These are phyloP conservation scores for Vaccinium myrtillus DNA, from an alignment of 148 eudicot genomes.

Conservation along the genomic window DNA sequence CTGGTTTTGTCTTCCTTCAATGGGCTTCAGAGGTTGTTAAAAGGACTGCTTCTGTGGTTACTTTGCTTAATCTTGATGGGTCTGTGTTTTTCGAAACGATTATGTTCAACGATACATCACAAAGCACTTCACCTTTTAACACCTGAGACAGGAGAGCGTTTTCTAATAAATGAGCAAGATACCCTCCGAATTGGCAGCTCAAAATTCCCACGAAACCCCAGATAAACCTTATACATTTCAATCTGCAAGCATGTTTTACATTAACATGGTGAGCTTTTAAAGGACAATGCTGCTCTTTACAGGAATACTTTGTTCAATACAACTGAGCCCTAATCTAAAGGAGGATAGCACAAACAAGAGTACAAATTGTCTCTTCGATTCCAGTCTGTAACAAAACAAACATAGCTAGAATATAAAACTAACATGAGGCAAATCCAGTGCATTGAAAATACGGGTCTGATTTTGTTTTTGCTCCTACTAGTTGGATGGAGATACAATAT, in stretches of 20 bases:
- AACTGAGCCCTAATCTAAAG: not conserved
- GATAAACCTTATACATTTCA: not conserved
- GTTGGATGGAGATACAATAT: not conserved
- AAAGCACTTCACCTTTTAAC: not conserved
- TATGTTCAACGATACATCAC: not conserved
- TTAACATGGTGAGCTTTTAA: not conserved
- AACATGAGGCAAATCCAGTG: not conserved
- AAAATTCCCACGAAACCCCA: conserved; percentile 8
- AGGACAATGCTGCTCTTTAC: not conserved
- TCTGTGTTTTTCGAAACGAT: not conserved
- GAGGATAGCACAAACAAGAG: not conserved
- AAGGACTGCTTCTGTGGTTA: not conserved
- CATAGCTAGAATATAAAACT: not conserved
- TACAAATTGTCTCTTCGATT: not conserved
- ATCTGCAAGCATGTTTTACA: not conserved
- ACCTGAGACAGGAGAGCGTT: not conserved
- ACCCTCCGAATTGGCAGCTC: not conserved
- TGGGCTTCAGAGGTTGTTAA: not conserved
- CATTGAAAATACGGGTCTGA: not conserved
- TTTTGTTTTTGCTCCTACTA: not conserved
- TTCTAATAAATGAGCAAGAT: not conserved
- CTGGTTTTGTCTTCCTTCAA: not conserved
- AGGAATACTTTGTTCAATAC: not conserved
- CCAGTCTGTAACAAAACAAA: not conserved
- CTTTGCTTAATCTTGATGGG: not conserved